phyloP scores from a whole-genome alignment of 495 filamentous ascomycete species.

The Penicillium mononematosum region DNA sequence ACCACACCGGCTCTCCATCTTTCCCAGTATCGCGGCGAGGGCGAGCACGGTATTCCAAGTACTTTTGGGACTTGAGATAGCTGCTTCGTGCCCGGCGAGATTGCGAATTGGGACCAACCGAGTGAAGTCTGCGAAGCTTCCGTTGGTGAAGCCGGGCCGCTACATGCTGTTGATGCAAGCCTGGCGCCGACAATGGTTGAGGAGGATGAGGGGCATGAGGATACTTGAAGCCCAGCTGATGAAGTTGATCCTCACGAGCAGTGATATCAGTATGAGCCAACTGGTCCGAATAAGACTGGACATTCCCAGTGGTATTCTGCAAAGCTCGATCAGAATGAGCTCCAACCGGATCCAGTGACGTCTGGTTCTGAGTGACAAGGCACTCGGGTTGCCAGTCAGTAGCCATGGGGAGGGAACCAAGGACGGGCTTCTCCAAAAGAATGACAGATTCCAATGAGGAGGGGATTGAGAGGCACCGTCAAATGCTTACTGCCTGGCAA shows the following conservation, averaged over 20 bases:
- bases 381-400: slow-evolving; percentile 49
- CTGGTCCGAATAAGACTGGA: slow-evolving; percentile 46
- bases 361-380: slow-evolving; percentile 44
- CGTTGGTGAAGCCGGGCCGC: slow-evolving; percentile 37
- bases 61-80: slow-evolving; percentile 50
- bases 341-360: slow-evolving; percentile 40
- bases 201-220: slow-evolving; percentile 33
- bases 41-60: slow-evolving; percentile 64
- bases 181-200: slow-evolving; percentile 33
- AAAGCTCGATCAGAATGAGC: slow-evolving; percentile 45
- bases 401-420: slow-evolving; percentile 48
- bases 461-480: slow-evolving; percentile 36
- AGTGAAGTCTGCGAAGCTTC: slow-evolving; percentile 42
- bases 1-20: slow-evolving; percentile 68
- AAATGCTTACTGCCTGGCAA: slow-evolving; percentile 47
- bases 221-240: slow-evolving; percentile 45
- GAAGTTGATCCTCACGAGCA: slow-evolving; percentile 40
- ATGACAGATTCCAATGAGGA: slow-evolving; percentile 51
- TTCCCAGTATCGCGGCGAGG: slow-evolving; percentile 58
- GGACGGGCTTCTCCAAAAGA: slow-evolving; percentile 49
- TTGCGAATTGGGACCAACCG: slow-evolving; percentile 32
- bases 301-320: slow-evolving; percentile 51
- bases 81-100: slow-evolving; percentile 37
- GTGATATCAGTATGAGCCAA: slow-evolving; percentile 33
- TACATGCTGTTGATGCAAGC: slow-evolving; percentile 29